Percentiles rank a stretch among this genome's conserved stretches.
These are phyloP conservation scores for Fusarium aywerte DNA, from an alignment of 2,329 filamentous ascomycete species.

Conservation along the genomic window DNA sequence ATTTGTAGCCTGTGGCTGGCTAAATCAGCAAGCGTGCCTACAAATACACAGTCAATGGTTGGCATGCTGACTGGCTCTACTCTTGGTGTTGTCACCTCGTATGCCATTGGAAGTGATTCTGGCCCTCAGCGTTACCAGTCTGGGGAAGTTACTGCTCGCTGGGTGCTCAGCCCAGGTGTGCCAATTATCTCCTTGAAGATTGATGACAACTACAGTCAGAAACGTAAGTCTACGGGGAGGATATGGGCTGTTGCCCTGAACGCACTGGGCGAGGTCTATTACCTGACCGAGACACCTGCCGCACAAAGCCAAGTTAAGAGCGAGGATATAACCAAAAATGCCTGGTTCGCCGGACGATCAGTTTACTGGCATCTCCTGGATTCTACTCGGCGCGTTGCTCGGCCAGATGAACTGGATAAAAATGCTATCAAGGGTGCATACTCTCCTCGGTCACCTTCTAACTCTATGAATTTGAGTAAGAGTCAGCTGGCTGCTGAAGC, in stretches of 20 bases:
- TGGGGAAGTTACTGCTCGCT: slow-evolving; percentile 86
- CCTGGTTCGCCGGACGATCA: slow-evolving; percentile 83
- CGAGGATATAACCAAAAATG: slow-evolving; percentile 70
- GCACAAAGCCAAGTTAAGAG: slow-evolving; percentile 60
- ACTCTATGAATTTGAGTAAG: slow-evolving; percentile 75
- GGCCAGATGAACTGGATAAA: slow-evolving; percentile 77
- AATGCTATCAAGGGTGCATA: slow-evolving; percentile 77
- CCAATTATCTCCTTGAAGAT: slow-evolving; percentile 86
- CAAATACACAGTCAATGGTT: slow-evolving; percentile 78
- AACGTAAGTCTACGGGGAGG: slow-evolving; percentile 74
- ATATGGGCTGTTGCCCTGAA: slow-evolving; percentile 96
- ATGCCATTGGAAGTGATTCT: slow-evolving; percentile 73
- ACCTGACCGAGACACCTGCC: slow-evolving; percentile 77
- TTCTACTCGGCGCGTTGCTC: slow-evolving; percentile 76
- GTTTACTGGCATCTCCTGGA: slow-evolving; percentile 86
- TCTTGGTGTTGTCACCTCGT: slow-evolving; percentile 82
- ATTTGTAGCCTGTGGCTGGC: slow-evolving; percentile 89
- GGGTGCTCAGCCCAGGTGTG: slow-evolving; percentile 91
- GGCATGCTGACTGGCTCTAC: slow-evolving; percentile 88
- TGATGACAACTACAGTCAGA: slow-evolving; percentile 82
- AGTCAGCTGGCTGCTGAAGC: slow-evolving; percentile 81
- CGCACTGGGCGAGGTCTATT: slow-evolving; percentile 91
- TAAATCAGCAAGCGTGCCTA: slow-evolving; percentile 78
- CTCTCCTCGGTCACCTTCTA: slow-evolving; percentile 80
- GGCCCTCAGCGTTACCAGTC: slow-evolving; percentile 71